Evolutionary conservation across 108 stramenopile species (phyloP).

Genomic region (Skeletonema grethae): DNA sequence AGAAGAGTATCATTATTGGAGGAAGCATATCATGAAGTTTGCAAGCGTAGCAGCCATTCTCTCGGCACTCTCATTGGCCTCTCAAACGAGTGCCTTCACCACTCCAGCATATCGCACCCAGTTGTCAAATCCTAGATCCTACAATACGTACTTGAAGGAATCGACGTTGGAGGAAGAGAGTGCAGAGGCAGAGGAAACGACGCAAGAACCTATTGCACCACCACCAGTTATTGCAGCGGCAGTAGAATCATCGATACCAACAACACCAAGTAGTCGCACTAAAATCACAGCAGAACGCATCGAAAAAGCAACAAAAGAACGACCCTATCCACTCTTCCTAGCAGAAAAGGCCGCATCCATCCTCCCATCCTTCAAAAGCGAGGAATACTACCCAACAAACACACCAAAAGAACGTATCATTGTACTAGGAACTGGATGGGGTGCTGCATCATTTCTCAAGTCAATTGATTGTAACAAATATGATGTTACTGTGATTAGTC

Average conservation of each 20-base stretch:
- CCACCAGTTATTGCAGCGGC: not conserved
- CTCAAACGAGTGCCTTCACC: conserved; percentile 1
- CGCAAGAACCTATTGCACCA: not conserved
- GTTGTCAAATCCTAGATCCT: not conserved
- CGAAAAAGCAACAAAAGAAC: conserved; percentile 60
- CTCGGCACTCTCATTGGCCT: conserved; percentile 2
- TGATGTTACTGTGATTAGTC: conserved; percentile 91
- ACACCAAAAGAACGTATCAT: conserved; percentile 75
- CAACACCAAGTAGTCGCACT: not conserved
- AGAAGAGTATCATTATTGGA: not conserved
- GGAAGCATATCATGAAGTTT: not conserved
- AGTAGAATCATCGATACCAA: not conserved
- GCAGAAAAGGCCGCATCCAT: conserved; percentile 81
- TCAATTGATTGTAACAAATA: conserved; percentile 78
- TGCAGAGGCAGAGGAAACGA: not conserved
- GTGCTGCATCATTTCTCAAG: conserved; percentile 86
- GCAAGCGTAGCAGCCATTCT: not conserved
- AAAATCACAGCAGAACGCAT: conserved; percentile 33
- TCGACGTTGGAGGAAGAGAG: not conserved
- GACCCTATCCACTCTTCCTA: conserved; percentile 83
- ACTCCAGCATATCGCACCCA: not conserved
- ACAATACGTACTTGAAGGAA: not conserved
- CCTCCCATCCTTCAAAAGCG: conserved; percentile 12
- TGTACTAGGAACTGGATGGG: conserved; percentile 95
- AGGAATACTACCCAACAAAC: not conserved